Conservation (phyloP, 2,329 filamentous ascomycete species). For the Neoascochyta sp. region DNA sequence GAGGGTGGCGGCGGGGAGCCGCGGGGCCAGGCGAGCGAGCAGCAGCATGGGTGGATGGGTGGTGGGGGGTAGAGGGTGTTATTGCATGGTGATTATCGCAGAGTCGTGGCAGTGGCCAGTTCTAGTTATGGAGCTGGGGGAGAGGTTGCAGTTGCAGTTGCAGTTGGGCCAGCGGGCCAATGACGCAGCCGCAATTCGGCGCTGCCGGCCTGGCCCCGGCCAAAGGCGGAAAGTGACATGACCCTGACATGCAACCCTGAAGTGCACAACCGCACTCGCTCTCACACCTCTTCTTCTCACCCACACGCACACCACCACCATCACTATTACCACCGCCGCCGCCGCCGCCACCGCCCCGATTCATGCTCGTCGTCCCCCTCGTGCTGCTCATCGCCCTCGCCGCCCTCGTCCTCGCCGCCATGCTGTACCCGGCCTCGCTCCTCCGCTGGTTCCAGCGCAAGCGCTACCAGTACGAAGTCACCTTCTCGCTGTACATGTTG, state of each 20-base stretch:
- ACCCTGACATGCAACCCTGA: slow-evolving; percentile 7
- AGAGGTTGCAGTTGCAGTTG: no score
- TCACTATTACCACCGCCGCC: background rate
- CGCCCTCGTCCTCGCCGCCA: slow-evolving; percentile 42
- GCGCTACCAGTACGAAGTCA: slow-evolving; percentile 97
- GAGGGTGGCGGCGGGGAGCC: slow-evolving; percentile 2
- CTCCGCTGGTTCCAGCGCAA: slow-evolving; percentile 89
- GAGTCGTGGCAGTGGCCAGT: no score
- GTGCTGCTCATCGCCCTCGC: slow-evolving; percentile 33
- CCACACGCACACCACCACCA: background rate
- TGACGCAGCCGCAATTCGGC: no score
- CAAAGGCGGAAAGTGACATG: slow-evolving; percentile 8
- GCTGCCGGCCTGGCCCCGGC: no score
- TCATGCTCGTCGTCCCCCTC: slow-evolving; percentile 22
- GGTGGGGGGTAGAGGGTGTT: no score
- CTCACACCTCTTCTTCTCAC: no score
- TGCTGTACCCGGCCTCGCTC: slow-evolving; percentile 53
- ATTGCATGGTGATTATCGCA: no score
- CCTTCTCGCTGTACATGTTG: slow-evolving; percentile 94
- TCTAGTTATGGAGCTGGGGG: no score
- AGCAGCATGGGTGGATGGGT: slow-evolving; percentile 1
- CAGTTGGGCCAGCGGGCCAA: no score
- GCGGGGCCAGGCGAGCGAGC: no score
- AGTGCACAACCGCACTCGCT: no score
- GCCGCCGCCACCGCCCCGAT: background rate